phyloP scores from a whole-genome alignment of 352 stramenopile genomes.

The Poterioochromonas sp. region DNA sequence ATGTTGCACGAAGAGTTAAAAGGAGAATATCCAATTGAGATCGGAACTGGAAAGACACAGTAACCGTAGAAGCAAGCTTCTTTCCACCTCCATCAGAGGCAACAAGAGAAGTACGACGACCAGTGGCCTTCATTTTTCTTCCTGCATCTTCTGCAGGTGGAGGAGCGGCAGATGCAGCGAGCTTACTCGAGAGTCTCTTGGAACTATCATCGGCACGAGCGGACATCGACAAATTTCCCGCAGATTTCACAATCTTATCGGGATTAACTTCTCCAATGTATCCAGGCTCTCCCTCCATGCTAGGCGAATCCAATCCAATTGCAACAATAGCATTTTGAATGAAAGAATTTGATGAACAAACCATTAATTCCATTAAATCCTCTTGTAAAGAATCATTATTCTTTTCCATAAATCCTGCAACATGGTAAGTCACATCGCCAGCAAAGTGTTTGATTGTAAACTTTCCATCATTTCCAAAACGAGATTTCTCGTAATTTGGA shows the following conservation, averaged over 20 bases:
- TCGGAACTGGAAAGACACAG: conserved; percentile 44
- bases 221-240: neutral
- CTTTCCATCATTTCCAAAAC: conserved; percentile 48
- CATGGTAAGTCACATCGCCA: conserved; percentile 82
- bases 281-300: neutral
- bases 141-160: neutral
- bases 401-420: conserved; percentile 89
- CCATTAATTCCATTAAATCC: conserved; percentile 64
- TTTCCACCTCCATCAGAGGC: neutral
- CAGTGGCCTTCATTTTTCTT: neutral
- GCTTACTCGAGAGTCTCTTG: too few species aligned
- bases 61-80: conserved; percentile 8
- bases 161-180: neutral
- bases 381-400: conserved; percentile 85
- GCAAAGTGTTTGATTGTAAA: conserved; percentile 93
- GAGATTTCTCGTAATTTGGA: conserved; percentile 42
- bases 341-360: conserved; percentile 42
- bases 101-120: neutral
- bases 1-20: conserved; percentile 50
- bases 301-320: neutral
- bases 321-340: conserved; percentile 12
- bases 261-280: neutral
- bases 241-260: neutral
- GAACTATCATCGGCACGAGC: neutral
- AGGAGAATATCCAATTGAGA: conserved; percentile 43